These are phyloP conservation scores for Mycosphaerella arachidis DNA, from an alignment of 2,329 filamentous ascomycete genomes.

Conservation along the genomic window DNA sequence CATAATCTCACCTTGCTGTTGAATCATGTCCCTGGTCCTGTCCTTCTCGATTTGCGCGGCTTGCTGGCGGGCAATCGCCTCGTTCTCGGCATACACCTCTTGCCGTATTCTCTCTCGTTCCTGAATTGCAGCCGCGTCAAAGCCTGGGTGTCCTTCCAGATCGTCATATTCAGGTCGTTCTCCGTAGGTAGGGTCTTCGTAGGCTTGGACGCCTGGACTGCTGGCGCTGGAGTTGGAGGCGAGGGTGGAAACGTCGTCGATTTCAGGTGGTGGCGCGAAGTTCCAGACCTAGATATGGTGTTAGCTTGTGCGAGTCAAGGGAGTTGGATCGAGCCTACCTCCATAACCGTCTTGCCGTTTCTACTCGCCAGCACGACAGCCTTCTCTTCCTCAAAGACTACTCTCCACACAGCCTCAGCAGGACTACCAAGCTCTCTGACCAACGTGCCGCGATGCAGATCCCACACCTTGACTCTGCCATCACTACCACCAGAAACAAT, in stretches of 20 bases:
- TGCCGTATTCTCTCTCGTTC: neutral
- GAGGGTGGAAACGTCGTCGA: slow-evolving; percentile 11
- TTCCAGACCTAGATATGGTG: slow-evolving; percentile 71
- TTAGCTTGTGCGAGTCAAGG: slow-evolving; percentile 6
- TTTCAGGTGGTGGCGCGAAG: slow-evolving; percentile 78
- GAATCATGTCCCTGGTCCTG: slow-evolving; percentile 6
- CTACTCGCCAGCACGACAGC: slow-evolving; percentile 92
- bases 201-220: slow-evolving; percentile 21
- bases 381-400: slow-evolving; percentile 97
- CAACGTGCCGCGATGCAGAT: slow-evolving; percentile 82
- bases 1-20: slow-evolving; percentile 26
- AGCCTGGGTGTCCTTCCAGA: neutral
- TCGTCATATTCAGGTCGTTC: slow-evolving; percentile 22
- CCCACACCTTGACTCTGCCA: slow-evolving; percentile 98
- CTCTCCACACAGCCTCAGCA: slow-evolving; percentile 93
- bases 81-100: neutral
- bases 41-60: neutral
- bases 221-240: slow-evolving; percentile 14
- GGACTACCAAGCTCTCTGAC: slow-evolving; percentile 88
- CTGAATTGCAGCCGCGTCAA: neutral
- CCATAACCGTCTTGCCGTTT: slow-evolving; percentile 87
- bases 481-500: slow-evolving; percentile 96
- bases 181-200: slow-evolving; percentile 29
- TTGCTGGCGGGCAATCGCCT: neutral
- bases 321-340: slow-evolving; percentile 53